Evolutionary conservation across 139 green algal genomes (phyloP), one percentile per base, ranked within the genome.

Genomic region (Chlorella sp.): DNA sequence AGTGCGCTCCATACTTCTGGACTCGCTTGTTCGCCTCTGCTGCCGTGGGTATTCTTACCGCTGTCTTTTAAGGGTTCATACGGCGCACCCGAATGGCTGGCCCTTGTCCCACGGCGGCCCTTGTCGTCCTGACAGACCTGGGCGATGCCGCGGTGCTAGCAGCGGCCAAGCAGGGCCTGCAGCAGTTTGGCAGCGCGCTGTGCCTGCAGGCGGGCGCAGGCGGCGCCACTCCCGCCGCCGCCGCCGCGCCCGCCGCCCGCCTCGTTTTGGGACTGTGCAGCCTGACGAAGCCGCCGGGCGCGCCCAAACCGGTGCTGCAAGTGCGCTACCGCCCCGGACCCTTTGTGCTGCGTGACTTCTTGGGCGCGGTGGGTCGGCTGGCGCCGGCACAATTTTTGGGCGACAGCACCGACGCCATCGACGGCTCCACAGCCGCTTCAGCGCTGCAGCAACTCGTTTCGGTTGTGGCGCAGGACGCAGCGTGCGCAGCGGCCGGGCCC

Each of bases 221-320:
- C 66, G 39, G 37, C 64, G 68, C 64, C 77, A 83, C 34, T 19
- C 36, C 34, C 66, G 64, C 37, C 36, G 14, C 42, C 5, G 82
- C 34, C 82, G 21, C 16, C 60, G 60, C 57, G 5, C 57, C 82
- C 18, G 82, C n/a, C 34, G 18, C 28, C 14, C 57, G 14, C 57
- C 32, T 37, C 3, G 66, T 88, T 14, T 68, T 88, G 42, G 83
- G 83, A 26, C 64, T 88, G 24, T 88, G 83, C 83, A 68, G 75
- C 39, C 64, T 88, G 5, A 40, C 66, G 12, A 40, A 30, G 30
- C 64, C 83, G 11, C 30, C 83, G 28, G 60, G 71, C 11, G 66
- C 83, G 19, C 21, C 36, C 83, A 88, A 88, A 66, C 83, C 83
- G 64, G 64, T 88, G 66, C 66, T 88, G 83, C 66, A 80, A 64